These are phyloP conservation scores for Acanthamoeba sp. DNA, from an alignment of 208 protist genomes.

Conservation along the genomic window DNA sequence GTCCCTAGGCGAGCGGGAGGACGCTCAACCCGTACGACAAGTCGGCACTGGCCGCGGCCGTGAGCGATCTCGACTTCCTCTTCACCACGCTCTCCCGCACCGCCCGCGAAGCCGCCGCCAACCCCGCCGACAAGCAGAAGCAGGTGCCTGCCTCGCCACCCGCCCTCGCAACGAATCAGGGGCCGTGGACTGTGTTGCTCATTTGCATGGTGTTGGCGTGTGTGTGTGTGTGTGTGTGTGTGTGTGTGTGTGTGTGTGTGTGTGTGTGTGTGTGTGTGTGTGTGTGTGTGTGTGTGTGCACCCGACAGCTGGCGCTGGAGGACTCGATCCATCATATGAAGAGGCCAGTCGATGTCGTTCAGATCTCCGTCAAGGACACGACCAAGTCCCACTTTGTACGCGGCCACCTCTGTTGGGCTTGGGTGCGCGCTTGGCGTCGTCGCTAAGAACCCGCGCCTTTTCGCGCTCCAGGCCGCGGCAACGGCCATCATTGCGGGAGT, in stretches of 20 bases:
- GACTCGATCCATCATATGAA: slow-evolving; percentile 28
- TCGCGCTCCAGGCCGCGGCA: neutral
- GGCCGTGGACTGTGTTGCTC: too few species aligned
- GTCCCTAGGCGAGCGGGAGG: neutral
- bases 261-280: neutral
- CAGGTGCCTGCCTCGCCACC: too few species aligned
- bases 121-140: slow-evolving; percentile 1
- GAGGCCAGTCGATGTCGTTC: slow-evolving; percentile 17
- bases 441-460: neutral
- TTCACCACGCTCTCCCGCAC: neutral
- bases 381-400: slow-evolving; percentile 8
- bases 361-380: neutral
- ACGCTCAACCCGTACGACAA: slow-evolving; percentile 7
- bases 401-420: neutral
- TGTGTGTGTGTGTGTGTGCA: neutral
- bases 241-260: too few species aligned
- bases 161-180: too few species aligned
- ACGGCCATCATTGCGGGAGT: neutral
- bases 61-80: neutral
- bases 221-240: too few species aligned
- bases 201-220: too few species aligned
- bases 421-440: neutral
- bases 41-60: neutral
- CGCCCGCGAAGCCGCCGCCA: slow-evolving; percentile 19
- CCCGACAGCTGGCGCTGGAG: slow-evolving; percentile 1